phyloP scores from a whole-genome alignment of 176 grass and related monocot genomes.

The Triticum aestivum region DNA sequence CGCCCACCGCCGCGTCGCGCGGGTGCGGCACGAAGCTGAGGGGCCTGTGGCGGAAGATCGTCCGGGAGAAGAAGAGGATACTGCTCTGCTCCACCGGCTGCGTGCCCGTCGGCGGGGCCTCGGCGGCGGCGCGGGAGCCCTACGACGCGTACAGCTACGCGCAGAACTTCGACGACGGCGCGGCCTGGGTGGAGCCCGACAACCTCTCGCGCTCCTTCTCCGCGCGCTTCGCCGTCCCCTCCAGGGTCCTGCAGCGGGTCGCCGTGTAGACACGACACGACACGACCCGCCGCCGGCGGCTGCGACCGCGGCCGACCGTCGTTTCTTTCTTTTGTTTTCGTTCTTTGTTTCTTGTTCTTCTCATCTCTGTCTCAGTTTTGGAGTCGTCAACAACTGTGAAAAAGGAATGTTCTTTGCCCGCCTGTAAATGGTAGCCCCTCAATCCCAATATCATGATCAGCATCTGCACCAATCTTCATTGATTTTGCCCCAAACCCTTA shows the following conservation, averaged over 20 bases:
- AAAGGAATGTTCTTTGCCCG: constrained; percentile 15
- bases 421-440: constrained; percentile 33
- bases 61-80: constrained; percentile 64
- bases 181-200: constrained; percentile 74
- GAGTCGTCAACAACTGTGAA: constrained; percentile 28
- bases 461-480: neutral
- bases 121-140: constrained; percentile 28
- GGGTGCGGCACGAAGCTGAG: constrained; percentile 34
- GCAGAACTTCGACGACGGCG: constrained; percentile 93
- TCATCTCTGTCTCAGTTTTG: neutral
- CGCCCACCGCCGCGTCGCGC: neutral
- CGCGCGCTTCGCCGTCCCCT: constrained; percentile 70
- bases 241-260: constrained; percentile 50
- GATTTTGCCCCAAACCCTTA: neutral
- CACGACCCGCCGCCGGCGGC: neutral
- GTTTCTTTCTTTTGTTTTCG: neutral
- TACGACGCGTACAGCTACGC: constrained; percentile 85
- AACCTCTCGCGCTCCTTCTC: constrained; percentile 91
- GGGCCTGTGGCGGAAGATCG: constrained; percentile 63
- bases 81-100: constrained; percentile 57
- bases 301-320: neutral
- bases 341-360: neutral
- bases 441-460: neutral
- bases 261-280: constrained; percentile 12
- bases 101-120: constrained; percentile 8